Evolutionary conservation across 352 stramenopile genomes (phyloP), one percentile per base, ranked within the genome.

Genomic region (Pythium scleroteichum): DNA sequence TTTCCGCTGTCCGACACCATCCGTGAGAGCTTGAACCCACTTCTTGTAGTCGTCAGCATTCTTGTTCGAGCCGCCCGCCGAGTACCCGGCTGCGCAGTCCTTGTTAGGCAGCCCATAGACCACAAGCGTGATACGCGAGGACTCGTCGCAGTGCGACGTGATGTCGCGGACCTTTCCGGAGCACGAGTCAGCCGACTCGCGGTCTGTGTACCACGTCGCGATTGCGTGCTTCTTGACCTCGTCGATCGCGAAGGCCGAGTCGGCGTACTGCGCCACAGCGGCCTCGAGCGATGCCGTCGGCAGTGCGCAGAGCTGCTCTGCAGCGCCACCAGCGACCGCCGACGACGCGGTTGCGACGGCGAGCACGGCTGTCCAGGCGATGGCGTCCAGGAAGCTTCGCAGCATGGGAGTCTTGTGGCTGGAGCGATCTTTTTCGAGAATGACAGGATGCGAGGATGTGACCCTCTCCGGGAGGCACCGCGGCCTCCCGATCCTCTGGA

Each of bases 91-190:
- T n/a, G 69, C 70, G 49, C 81, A 90, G 65, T 90, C 78, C 53
- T 90, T 88, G 53, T 83, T 54, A 1, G 81, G 81, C n/a, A 90
- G 66, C n/a, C 81, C 81, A 51, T 90, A 90, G 44, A 90, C 76
- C 2, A 81, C 76, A 39, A 92, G 72, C 8, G 56, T 84, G 42
- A 89, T 62, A 6, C 79, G 72, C 26, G 72, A 68, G 33, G 71
- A 67, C 42, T 76, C 69, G 2, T 63, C 65, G 35, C 79, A 88
- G 3, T 62, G n/a, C 6, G 49, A 59, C 2, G 71, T 71, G 24
- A 88, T 60, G 16, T 60, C 64, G 24, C 47, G 39, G 23, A 55
- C 23, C 4, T 59, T 80, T 17, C 71, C 42, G 13, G 62, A 64
- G 55, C 83, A 79, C 48, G 75, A 59, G 48, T 71, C 69, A n/a